These are phyloP conservation scores for Hypoxylon sp. DNA, from an alignment of 2,329 filamentous ascomycete species.

Conservation along the genomic window DNA sequence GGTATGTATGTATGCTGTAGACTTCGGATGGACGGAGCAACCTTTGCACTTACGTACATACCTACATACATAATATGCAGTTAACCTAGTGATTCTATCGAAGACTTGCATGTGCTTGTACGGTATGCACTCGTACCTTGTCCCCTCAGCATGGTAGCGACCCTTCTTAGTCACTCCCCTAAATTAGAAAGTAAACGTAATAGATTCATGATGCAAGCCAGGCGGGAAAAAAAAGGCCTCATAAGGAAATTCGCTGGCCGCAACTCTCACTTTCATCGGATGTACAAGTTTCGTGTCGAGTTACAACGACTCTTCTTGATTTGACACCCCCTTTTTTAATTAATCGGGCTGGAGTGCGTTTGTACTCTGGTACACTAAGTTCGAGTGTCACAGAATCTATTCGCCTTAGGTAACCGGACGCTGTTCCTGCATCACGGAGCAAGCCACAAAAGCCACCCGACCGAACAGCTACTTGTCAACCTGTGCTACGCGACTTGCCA, in stretches of 20 bases:
- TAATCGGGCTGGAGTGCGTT: slow-evolving; percentile 8
- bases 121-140: slow-evolving; percentile 7
- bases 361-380: slow-evolving; percentile 5
- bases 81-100: slow-evolving; percentile 6
- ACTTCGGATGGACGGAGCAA: slow-evolving; percentile 1
- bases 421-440: slow-evolving; percentile 19
- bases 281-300: slow-evolving; percentile 1
- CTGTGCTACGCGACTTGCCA: slow-evolving; percentile 3
- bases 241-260: slow-evolving; percentile 2
- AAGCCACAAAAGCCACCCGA: slow-evolving; percentile 17
- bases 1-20: too few species aligned
- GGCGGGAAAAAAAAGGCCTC: slow-evolving; percentile 35
- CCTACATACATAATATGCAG: not conserved
- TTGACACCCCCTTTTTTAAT: slow-evolving; percentile 8
- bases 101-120: slow-evolving; percentile 16
- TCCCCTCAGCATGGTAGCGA: slow-evolving; percentile 7
- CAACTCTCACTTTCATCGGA: slow-evolving; percentile 9
- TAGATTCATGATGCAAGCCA: slow-evolving; percentile 26
- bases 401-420: not conserved
- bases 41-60: not conserved
- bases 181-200: slow-evolving; percentile 42
- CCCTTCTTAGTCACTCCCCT: slow-evolving; percentile 16
- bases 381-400: not conserved
- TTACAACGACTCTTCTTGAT: slow-evolving; percentile 7
- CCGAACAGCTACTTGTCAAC: not conserved